Conservation (phyloP, 129 eudicot species). For the Sambucus nigra region DNA sequence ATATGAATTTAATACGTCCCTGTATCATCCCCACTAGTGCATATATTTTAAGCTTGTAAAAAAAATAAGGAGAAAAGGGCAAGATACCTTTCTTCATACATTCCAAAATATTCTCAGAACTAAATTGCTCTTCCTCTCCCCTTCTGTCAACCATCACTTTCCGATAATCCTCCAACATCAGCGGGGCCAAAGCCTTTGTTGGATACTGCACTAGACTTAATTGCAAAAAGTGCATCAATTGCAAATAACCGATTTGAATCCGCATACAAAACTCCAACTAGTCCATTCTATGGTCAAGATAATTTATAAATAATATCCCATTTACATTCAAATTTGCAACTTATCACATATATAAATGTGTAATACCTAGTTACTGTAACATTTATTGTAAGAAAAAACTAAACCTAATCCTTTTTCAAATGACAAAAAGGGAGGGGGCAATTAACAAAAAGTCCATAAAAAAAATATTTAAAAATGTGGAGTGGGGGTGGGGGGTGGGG, state of each 20-base stretch:
- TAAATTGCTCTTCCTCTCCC: conserved; percentile 77
- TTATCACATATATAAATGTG: neutral
- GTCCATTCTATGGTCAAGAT: neutral
- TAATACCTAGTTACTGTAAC: too few relatives aligned
- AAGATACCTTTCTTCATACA: conserved; percentile 79
- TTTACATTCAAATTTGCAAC: too few relatives aligned
- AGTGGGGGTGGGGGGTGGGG: too few relatives aligned
- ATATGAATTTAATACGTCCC: too few relatives aligned
- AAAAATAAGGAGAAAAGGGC: conserved; percentile 2
- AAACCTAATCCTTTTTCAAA: too few relatives aligned
- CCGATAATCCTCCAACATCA: conserved; percentile 84
- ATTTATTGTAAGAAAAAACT: too few relatives aligned
- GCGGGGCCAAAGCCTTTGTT: conserved; percentile 86
- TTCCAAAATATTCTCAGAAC: conserved; percentile 50
- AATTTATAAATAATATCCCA: too few relatives aligned
- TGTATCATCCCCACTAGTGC: neutral
- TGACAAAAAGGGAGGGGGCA: too few relatives aligned
- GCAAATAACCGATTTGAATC: conserved; percentile 1
- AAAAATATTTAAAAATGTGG: too few relatives aligned
- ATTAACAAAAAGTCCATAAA: too few relatives aligned
- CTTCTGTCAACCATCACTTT: conserved; percentile 79
- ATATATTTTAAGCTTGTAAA: neutral
- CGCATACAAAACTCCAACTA: neutral
- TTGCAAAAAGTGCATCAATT: neutral
- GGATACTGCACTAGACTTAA: conserved; percentile 53